Evolutionary conservation across 208 protist species (phyloP), one percentile per base, ranked within the genome.

Genomic region (Giardia duodenalis): DNA sequence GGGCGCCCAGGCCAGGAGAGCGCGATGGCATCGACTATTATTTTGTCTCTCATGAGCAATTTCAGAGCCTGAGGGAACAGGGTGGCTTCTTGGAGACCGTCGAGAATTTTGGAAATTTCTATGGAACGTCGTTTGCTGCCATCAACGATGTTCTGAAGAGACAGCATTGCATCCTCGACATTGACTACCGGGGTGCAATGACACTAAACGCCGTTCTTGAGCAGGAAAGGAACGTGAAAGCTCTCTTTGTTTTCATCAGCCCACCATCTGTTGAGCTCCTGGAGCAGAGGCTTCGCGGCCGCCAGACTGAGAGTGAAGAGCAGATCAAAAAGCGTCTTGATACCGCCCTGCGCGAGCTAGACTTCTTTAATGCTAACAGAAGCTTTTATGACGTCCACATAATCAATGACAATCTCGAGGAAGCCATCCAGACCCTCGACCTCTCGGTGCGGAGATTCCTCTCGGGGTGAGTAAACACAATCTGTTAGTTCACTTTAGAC

Each of bases 11-110:
- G 3, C 19, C 3, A 3, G 48, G 91, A n/a, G 93, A 94, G 47
- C 30, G 43, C 19, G 67, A 94, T 93, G 93, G 93, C 44, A 92
- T 94, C 1, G 93, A 93, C 67, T 94, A 94, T 91, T 47, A 94
- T 48, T 94, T 94, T 89, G 93, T 94, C 10, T 44, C 0, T 44
- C 39, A 67, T n/a, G 67, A 94, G 19, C 30, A 93, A 42, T 93
- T 94, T 92, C 67, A 88, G 67, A n/a, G n/a, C 4, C 42, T 92
- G 46, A 44, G 39, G 45, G 1, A 2, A 22, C 39, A 92, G n/a
- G 88, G 88, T 39, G 22, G 44, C 10, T 94, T 94, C 92, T 43
- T 94, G 1, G 93, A 94, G 86, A 19, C 39, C 43, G 47, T 42
- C 44, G 88, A 92, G 44, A 57, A 67, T 67, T 46, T 93, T 48